Base-by-base conservation (phyloP, 768 basidiomycete genomes). In the Collybia sordida region DNA sequence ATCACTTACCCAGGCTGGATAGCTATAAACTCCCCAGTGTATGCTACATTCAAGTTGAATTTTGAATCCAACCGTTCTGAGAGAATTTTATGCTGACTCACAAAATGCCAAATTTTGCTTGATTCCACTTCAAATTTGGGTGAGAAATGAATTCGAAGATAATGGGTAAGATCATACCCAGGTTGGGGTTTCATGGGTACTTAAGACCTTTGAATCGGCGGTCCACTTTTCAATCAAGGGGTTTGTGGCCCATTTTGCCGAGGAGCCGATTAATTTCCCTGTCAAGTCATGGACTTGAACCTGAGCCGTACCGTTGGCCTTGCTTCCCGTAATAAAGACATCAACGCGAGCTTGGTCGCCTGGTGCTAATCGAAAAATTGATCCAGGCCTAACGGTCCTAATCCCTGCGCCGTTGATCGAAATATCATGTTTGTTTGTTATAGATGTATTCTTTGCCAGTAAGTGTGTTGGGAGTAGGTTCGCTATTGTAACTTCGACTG, bases 51-150 rank as follows among this genome's bases (percentile, higher is more conserved):
- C 4, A 18, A 41, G 9, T 6, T 45, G n/a, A 63, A 49, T 44
- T 7, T 9, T 19, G 28, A 28, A 8, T 34, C n/a, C n/a, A n/a
- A n/a, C n/a, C n/a, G n/a, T n/a, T n/a, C n/a, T n/a, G 18, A 14
- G 17, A 27, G 48, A 17, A 28, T 47, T 22, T 47, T 21, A 34
- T 3, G 18, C 1, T 17, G 43, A 27, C 77, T 59, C 53, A 81
- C 80, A 80, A 81, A 15, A 81, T 81, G 8, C 81, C 81, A 55
- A 70, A 81, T 59, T 82, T 83, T 12, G 74, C 78, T 28, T 71
- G 65, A 49, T 66, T 73, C 72, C 73, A 83, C 79, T 80, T 21
- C 3, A 34, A 38, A n/a, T n/a, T n/a, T n/a, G n/a, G n/a, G n/a
- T n/a, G n/a, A n/a, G n/a, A n/a, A n/a, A n/a, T n/a, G n/a, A n/a